phyloP scores from a whole-genome alignment of 2,329 filamentous ascomycete genomes.

The Emergomyces orientalis region DNA sequence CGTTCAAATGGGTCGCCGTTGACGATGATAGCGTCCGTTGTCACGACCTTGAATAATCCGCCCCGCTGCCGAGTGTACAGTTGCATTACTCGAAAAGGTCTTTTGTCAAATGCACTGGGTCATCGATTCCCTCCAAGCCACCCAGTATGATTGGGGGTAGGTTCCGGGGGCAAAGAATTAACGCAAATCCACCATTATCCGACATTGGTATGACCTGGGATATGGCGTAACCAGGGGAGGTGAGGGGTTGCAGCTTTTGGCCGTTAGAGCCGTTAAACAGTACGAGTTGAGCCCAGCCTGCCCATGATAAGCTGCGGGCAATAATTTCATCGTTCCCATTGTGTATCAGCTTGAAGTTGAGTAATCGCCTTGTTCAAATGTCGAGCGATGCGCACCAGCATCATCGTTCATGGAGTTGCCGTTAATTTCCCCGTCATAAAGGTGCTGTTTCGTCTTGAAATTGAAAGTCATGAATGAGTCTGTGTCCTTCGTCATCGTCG shows the following conservation, averaged over 20 bases:
- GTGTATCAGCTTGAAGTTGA: too few species aligned
- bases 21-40: neutral
- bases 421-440: neutral
- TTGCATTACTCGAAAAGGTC: neutral
- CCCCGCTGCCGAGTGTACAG: neutral
- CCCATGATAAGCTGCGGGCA: neutral
- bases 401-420: too few species aligned
- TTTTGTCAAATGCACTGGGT: neutral
- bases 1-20: neutral
- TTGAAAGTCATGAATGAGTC: neutral
- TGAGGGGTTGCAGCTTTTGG: neutral
- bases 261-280: neutral
- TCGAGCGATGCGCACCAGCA: too few species aligned
- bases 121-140: too few species aligned
- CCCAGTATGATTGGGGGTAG: too few species aligned
- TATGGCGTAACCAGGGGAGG: neutral
- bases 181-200: neutral
- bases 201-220: neutral
- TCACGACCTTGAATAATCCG: neutral
- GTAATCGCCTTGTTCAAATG: too few species aligned
- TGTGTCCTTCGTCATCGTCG: too few species aligned
- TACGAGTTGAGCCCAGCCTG: neutral
- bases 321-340: neutral
- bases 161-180: neutral
- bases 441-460: neutral